Evolutionary conservation across 805 yeast species (phyloP), one percentile per base, ranked within the genome.

Genomic region (Jamesozyma gamospora): DNA sequence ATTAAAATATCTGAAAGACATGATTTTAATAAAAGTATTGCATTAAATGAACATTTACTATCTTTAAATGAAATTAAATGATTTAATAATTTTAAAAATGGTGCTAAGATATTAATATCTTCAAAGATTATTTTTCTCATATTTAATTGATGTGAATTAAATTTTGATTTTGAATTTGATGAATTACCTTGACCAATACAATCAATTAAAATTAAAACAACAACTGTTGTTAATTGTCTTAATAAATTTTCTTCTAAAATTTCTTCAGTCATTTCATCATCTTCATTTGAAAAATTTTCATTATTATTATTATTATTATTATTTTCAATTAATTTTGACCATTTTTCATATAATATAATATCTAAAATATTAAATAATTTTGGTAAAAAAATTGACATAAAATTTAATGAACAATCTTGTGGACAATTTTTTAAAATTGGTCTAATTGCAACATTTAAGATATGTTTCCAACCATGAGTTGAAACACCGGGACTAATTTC

Each of bases 201-300:
- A 56, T 90, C 97, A 61, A 88, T 84, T 46, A 92, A 62, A 53
- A 88, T 70, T 43, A 96, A 69, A 39, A 82, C 95, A 10, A 85
- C 85, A 3, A 94, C 88, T 2, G 94, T 94, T 0, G 97, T 88
- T 30, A 92, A 71, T 58, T 92, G 97, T 49, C 98, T 70, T 43
- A 90, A 66, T 68, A 90, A 72, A 60, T 90, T 95, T 57, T 92
- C 98, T 50, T 90, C 96, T 83, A 92, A 81, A 94, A 92, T 92
- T 56, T 92, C 98, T 49, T 88, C 96, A n/a, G 92, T 80, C 52
- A 90, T 69, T 18, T 86, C 84, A 38, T 79, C 88, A 50, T 87
- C 95, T 44, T 77, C 80, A 32, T 73, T 77, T 32, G 72, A 70
- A 59, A 10, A 65, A 56, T 42, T 63, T 65, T 21, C n/a, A n/a